These are phyloP conservation scores for Pythium aphanidermatum DNA, from an alignment of 352 stramenopile genomes.

Conservation along the genomic window DNA sequence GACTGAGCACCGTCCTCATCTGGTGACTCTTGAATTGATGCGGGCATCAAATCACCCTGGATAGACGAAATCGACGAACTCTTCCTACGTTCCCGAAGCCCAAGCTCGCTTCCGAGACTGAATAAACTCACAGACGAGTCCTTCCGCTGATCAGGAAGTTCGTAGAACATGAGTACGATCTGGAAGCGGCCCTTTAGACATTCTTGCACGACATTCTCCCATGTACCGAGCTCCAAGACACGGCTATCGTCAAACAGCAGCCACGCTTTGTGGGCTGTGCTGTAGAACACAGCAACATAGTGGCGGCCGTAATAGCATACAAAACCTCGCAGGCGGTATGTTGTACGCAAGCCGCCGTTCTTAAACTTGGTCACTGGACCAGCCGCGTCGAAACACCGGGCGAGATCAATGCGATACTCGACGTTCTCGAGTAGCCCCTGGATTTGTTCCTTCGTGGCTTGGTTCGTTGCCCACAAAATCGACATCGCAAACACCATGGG, in stretches of 20 bases:
- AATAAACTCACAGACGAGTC: constrained; percentile 75
- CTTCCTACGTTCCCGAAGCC: constrained; percentile 32
- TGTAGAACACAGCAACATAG: constrained; percentile 83
- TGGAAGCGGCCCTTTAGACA: constrained; percentile 81
- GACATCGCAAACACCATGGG: constrained; percentile 85
- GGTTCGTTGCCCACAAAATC: constrained; percentile 72
- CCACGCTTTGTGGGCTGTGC: constrained; percentile 81
- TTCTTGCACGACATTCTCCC: constrained; percentile 67
- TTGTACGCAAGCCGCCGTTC: constrained; percentile 62
- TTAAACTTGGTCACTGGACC: constrained; percentile 66
- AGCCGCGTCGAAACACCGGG: constrained; percentile 63
- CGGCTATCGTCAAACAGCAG: constrained; percentile 82
- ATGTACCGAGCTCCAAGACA: constrained; percentile 68
- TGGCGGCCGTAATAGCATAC: constrained; percentile 84
- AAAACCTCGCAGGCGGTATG: constrained; percentile 72
- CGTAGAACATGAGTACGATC: constrained; percentile 79
- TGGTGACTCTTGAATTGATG: constrained; percentile 43
- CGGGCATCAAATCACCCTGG: constrained; percentile 36
- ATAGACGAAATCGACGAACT: constrained; percentile 57
- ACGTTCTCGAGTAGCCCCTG: constrained; percentile 60
- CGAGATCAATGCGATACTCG: constrained; percentile 59
- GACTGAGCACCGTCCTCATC: constrained; percentile 34
- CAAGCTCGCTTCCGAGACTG: constrained; percentile 21
- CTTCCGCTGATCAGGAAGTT: constrained; percentile 74
- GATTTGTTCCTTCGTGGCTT: constrained; percentile 69